Conservation (phyloP, 176 grass and related monocot species). For the Carex kokanica region DNA sequence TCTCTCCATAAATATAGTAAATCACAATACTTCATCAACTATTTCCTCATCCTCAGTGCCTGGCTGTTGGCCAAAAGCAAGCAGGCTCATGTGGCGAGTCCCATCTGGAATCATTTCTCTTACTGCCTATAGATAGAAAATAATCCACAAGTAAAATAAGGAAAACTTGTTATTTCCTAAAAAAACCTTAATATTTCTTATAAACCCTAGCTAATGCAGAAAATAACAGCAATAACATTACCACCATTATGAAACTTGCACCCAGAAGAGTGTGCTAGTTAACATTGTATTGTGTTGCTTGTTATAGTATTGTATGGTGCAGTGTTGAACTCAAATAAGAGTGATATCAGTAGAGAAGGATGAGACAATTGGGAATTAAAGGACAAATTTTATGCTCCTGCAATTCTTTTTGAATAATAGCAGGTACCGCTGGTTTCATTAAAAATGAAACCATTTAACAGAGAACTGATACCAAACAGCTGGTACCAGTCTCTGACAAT, state of each 20-base stretch:
- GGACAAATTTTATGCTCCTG: neutral
- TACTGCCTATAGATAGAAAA: conserved; percentile 42
- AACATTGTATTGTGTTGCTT: neutral
- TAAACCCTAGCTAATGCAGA: neutral
- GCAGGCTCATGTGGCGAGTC: conserved; percentile 65
- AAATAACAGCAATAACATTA: neutral
- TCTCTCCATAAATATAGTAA: neutral
- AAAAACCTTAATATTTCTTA: conserved; percentile 1
- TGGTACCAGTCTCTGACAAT: no score
- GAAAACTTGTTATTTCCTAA: neutral
- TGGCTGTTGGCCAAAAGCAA: conserved; percentile 66
- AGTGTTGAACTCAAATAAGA: neutral
- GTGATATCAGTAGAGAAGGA: neutral
- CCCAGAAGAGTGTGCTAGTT: neutral
- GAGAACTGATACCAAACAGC: no score
- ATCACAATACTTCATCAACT: conserved; percentile 39
- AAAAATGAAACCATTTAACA: no score
- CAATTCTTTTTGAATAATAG: neutral
- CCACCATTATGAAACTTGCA: neutral
- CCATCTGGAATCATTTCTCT: conserved; percentile 77
- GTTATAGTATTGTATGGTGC: neutral
- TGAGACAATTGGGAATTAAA: neutral
- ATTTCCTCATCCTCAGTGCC: conserved; percentile 33
- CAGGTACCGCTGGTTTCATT: no score
- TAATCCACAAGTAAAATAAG: neutral